Conservation (phyloP, 208 protist genomes). For the Naegleria lovaniensis region DNA sequence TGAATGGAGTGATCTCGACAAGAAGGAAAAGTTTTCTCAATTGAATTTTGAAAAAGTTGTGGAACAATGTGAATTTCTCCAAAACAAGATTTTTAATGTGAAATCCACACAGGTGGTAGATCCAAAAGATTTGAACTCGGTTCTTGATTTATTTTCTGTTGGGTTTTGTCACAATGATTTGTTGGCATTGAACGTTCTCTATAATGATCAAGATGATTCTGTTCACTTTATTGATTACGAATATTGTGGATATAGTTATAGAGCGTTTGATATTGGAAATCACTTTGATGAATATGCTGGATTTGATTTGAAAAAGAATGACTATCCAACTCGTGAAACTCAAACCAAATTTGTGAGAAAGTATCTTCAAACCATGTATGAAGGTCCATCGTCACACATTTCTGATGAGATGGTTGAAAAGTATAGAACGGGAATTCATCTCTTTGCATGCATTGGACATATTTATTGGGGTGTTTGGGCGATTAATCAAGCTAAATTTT, state of each 20-base stretch:
- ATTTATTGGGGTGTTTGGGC: slow-evolving; percentile 5
- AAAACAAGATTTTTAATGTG: not conserved
- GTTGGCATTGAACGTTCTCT: not conserved
- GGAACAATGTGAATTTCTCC: not conserved
- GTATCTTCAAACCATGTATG: slow-evolving; percentile 49
- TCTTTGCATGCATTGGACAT: not conserved
- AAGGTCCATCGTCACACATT: not conserved
- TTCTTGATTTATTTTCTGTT: not conserved
- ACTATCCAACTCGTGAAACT: slow-evolving; percentile 63
- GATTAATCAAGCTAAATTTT: not conserved
- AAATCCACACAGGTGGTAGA: not conserved
- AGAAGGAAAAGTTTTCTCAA: not conserved
- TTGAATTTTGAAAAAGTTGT: not conserved
- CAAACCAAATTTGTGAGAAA: slow-evolving; percentile 59
- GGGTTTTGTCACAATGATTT: slow-evolving; percentile 27
- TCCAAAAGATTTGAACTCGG: not conserved
- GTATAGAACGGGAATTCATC: not conserved
- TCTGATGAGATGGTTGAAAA: not conserved
- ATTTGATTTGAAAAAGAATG: slow-evolving; percentile 58
- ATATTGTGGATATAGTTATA: slow-evolving; percentile 73
- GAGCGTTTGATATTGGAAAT: slow-evolving; percentile 78
- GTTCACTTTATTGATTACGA: slow-evolving; percentile 83
- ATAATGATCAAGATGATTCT: not conserved
- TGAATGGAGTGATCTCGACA: not conserved
- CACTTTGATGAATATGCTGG: slow-evolving; percentile 82